Evolutionary conservation across 331 rosid species (phyloP).

Genomic region (Arachis monticola): DNA sequence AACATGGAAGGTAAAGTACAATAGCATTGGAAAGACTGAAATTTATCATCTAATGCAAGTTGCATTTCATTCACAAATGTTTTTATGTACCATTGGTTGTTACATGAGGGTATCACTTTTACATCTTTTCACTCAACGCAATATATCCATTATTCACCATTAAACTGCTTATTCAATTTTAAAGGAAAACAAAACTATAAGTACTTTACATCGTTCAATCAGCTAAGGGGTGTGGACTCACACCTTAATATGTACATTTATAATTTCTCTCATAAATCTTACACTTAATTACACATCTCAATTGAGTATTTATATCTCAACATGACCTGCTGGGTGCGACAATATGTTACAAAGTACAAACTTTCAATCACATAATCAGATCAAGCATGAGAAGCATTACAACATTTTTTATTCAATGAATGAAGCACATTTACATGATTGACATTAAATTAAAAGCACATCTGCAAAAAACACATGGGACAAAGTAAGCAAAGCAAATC

Average conservation of each 20-base stretch:
- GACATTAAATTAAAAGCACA: slow-evolving; percentile 31
- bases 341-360: slow-evolving; percentile 17
- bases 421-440: slow-evolving; percentile 40
- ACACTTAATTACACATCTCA: too few relatives aligned
- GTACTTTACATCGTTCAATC: too few relatives aligned
- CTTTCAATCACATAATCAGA: slow-evolving; percentile 23
- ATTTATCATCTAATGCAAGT: slow-evolving; percentile 9
- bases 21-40: slow-evolving; percentile 23
- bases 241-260: too few relatives aligned
- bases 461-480: slow-evolving; percentile 1
- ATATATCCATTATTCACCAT: too few relatives aligned
- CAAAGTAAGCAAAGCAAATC: not conserved
- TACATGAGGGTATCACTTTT: too few relatives aligned
- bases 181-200: too few relatives aligned
- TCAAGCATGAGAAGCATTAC: slow-evolving; percentile 37
- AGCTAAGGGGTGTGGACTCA: too few relatives aligned
- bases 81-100: too few relatives aligned
- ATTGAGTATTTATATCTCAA: slow-evolving; percentile 5
- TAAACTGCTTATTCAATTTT: too few relatives aligned
- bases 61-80: too few relatives aligned
- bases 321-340: not conserved
- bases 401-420: slow-evolving; percentile 44
- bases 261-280: too few relatives aligned
- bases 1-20: slow-evolving; percentile 20
- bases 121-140: too few relatives aligned